A percentile compares a stretch with the other conserved stretches of the same genome.
phyloP scores from a whole-genome alignment of 176 grass and related monocot species.

The Pontederia paniculata region DNA sequence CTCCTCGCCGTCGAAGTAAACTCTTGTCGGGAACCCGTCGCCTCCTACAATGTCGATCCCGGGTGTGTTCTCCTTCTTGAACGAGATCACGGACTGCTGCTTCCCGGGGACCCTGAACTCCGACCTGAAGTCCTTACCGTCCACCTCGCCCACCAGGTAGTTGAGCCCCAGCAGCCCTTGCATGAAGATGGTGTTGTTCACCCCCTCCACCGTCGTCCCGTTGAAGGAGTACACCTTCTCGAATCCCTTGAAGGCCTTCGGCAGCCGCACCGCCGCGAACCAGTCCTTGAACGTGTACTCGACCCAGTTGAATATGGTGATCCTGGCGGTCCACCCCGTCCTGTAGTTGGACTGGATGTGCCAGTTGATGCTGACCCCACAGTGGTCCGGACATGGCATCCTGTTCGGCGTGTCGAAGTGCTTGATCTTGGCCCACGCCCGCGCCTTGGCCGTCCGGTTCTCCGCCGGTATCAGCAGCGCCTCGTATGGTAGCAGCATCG shows the following conservation, averaged over 20 bases:
- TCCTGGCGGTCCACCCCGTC: slow-evolving; percentile 57
- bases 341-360: slow-evolving; percentile 75
- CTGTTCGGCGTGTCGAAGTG: slow-evolving; percentile 39
- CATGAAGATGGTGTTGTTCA: slow-evolving; percentile 68
- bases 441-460: slow-evolving; percentile 72
- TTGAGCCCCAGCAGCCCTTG: slow-evolving; percentile 51
- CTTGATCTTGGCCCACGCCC: slow-evolving; percentile 88
- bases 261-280: slow-evolving; percentile 66
- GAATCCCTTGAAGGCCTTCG: slow-evolving; percentile 33
- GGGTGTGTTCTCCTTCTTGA: slow-evolving; percentile 47
- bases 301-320: slow-evolving; percentile 91
- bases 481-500: slow-evolving; percentile 55
- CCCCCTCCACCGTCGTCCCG: slow-evolving; percentile 32
- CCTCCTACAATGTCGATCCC: slow-evolving; percentile 41
- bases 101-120: slow-evolving; percentile 54
- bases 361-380: slow-evolving; percentile 92
- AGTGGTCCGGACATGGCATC: slow-evolving; percentile 55
- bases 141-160: slow-evolving; percentile 39
- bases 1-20: slow-evolving; percentile 90
- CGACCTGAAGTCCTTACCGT: slow-evolving; percentile 21
- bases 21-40: slow-evolving; percentile 59
- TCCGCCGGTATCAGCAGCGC: slow-evolving; percentile 63
- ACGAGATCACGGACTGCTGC: slow-evolving; percentile 77
- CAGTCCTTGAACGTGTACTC: slow-evolving; percentile 92
- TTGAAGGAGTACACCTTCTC: slow-evolving; percentile 98